phyloP scores from a whole-genome alignment of 1,139 yeast species.

The Geotrichum phurueaensis region DNA sequence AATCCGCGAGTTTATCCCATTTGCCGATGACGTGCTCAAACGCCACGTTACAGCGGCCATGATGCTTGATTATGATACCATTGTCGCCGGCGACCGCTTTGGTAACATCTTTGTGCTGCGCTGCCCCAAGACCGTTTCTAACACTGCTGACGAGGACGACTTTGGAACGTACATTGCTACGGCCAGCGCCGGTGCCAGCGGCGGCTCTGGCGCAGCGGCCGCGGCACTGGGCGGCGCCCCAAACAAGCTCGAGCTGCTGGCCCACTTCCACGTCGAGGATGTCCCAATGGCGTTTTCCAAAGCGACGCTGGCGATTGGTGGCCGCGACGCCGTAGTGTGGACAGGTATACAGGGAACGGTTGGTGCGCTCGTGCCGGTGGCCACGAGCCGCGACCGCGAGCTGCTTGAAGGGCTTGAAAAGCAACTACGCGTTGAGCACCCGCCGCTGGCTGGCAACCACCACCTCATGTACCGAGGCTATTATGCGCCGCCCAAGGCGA shows the following conservation, averaged over 20 bases:
- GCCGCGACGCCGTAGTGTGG: slow-evolving; percentile 60
- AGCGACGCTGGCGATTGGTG: slow-evolving; percentile 53
- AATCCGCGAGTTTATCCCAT: slow-evolving; percentile 51
- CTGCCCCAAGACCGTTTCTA: slow-evolving; percentile 44
- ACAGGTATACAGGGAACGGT: slow-evolving; percentile 77
- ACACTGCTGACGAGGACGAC: slow-evolving; percentile 47
- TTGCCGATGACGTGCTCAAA: slow-evolving; percentile 64
- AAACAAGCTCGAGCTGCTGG: slow-evolving; percentile 47
- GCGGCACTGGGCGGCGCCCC: slow-evolving; percentile 48
- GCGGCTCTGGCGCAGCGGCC: slow-evolving; percentile 40
- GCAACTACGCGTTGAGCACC: slow-evolving; percentile 41
- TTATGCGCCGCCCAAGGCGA: slow-evolving; percentile 67
- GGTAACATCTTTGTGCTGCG: slow-evolving; percentile 73
- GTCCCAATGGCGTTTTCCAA: slow-evolving; percentile 56
- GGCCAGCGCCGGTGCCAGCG: slow-evolving; percentile 46
- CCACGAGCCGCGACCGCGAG: slow-evolving; percentile 55
- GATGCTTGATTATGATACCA: slow-evolving; percentile 66
- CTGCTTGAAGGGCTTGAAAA: slow-evolving; percentile 54
- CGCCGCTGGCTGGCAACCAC: slow-evolving; percentile 56
- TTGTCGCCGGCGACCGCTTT: slow-evolving; percentile 83
- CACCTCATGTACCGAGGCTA: slow-evolving; percentile 66
- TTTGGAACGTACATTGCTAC: slow-evolving; percentile 35
- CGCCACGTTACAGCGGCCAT: slow-evolving; percentile 59
- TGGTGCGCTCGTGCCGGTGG: slow-evolving; percentile 66
- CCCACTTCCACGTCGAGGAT: slow-evolving; percentile 67